A percentile compares a stretch with the other conserved stretches of the same genome.
Conservation (phyloP, 768 basidiomycete genomes). For the Cyclocybe cylindracea region DNA sequence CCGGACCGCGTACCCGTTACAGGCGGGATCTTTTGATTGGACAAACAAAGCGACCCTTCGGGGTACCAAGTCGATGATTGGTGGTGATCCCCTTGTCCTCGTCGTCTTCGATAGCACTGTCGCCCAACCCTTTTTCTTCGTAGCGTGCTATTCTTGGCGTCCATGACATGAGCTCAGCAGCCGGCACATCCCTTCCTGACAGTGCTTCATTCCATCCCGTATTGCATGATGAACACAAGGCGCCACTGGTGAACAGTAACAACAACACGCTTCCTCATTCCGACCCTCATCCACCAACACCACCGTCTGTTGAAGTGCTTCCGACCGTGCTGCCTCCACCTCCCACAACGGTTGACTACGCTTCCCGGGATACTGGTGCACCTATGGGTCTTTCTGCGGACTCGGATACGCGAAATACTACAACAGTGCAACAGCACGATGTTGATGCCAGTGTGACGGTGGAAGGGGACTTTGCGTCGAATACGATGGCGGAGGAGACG, state of each 20-base stretch:
- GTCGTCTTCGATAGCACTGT: too few relatives aligned
- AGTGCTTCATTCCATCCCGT: not conserved
- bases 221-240: not conserved
- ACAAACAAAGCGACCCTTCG: too few relatives aligned
- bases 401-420: not conserved
- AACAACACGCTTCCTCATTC: not conserved
- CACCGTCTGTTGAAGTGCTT: not conserved
- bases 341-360: not conserved
- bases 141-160: conserved; percentile 6
- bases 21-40: too few relatives aligned
- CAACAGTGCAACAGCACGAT: not conserved
- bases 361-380: not conserved
- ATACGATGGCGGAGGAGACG: conserved; percentile 23
- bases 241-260: too few relatives aligned
- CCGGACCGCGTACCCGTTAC: too few relatives aligned
- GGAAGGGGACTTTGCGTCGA: conserved; percentile 14
- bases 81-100: too few relatives aligned
- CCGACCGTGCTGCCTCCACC: not conserved
- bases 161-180: conserved; percentile 26
- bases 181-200: conserved; percentile 6
- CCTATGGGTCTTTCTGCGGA: too few relatives aligned
- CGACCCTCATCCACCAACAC: not conserved
- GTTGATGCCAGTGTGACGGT: conserved; percentile 10
- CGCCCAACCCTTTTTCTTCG: not conserved
- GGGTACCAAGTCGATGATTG: too few relatives aligned